These are phyloP conservation scores for Orbilia oligospora DNA, from an alignment of 2,329 filamentous ascomycete species.

Conservation along the genomic window DNA sequence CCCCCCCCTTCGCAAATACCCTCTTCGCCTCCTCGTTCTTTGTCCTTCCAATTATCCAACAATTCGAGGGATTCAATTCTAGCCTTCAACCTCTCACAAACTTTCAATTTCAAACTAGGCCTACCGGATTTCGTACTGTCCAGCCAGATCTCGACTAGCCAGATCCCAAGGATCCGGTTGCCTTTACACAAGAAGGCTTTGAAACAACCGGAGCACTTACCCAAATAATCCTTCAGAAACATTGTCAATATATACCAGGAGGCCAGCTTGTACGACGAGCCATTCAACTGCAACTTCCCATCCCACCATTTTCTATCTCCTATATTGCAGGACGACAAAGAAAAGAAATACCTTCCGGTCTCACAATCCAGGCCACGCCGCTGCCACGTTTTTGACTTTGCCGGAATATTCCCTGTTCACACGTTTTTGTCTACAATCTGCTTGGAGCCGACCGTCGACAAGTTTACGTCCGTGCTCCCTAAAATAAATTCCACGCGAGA, in stretches of 20 bases:
- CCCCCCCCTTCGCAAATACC: constrained; percentile 5
- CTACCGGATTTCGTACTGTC: constrained; percentile 34
- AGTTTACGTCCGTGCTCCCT: constrained; percentile 25
- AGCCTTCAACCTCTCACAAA: constrained; percentile 44
- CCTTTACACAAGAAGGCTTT: constrained; percentile 43
- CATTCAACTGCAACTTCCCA: constrained; percentile 32
- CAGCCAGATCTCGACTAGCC: constrained; percentile 48
- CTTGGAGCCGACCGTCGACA: constrained; percentile 40
- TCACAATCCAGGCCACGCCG: constrained; percentile 59
- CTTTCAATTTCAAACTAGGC: constrained; percentile 49
- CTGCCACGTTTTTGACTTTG: constrained; percentile 61
- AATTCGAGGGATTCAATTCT: constrained; percentile 22
- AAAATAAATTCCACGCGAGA: constrained; percentile 56
- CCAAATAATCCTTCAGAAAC: constrained; percentile 57
- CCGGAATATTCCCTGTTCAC: constrained; percentile 54
- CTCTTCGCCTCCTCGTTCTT: constrained; percentile 13
- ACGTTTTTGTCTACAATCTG: constrained; percentile 49
- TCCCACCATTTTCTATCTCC: not conserved
- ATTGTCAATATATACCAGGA: constrained; percentile 25
- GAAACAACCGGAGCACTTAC: constrained; percentile 57
- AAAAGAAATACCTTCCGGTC: constrained; percentile 36
- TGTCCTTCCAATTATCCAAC: constrained; percentile 25
- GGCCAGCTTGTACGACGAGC: constrained; percentile 45
- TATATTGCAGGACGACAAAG: constrained; percentile 32
- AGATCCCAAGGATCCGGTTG: constrained; percentile 47